phyloP scores from a whole-genome alignment of 768 basidiomycete species.

The Trametes cinnabarina region DNA sequence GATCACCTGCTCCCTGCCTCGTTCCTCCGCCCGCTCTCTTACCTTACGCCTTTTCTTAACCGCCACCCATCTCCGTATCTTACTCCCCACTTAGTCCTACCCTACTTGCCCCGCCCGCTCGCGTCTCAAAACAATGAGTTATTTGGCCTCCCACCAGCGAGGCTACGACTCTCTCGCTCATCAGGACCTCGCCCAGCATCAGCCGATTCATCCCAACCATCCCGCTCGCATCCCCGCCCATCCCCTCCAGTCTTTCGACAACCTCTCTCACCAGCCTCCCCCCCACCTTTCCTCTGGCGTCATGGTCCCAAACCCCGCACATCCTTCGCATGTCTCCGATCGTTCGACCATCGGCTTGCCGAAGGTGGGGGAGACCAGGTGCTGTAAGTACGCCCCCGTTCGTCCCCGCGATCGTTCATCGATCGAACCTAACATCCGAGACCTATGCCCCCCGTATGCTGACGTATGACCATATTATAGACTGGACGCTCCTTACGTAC shows the following conservation, averaged over 20 bases:
- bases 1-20: slow-evolving; percentile 15
- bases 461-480: slow-evolving; percentile 39
- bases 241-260: slow-evolving; percentile 34
- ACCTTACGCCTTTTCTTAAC: slow-evolving; percentile 21
- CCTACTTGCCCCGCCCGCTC: slow-evolving; percentile 16
- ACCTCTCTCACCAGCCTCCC: slow-evolving; percentile 34
- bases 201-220: slow-evolving; percentile 13
- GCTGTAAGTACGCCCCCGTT: slow-evolving; percentile 54
- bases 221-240: slow-evolving; percentile 22
- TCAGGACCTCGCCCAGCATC: slow-evolving; percentile 25
- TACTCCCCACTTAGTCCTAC: slow-evolving; percentile 18
- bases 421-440: slow-evolving; percentile 38
- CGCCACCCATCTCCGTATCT: slow-evolving; percentile 5
- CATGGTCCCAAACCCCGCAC: slow-evolving; percentile 22
- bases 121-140: slow-evolving; percentile 33
- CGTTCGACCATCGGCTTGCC: slow-evolving; percentile 41
- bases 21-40: slow-evolving; percentile 8
- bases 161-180: slow-evolving; percentile 30
- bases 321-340: slow-evolving; percentile 33
- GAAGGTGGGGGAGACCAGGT: slow-evolving; percentile 69
- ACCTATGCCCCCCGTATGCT: slow-evolving; percentile 22
- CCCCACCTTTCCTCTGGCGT: slow-evolving; percentile 25
- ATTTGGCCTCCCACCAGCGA: slow-evolving; percentile 30
- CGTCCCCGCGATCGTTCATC: slow-evolving; percentile 36
- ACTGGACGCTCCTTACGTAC: slow-evolving; percentile 79